Evolutionary conservation across 345 rosid genomes (phyloP).

Genomic region (Lenwebbia sp.): DNA sequence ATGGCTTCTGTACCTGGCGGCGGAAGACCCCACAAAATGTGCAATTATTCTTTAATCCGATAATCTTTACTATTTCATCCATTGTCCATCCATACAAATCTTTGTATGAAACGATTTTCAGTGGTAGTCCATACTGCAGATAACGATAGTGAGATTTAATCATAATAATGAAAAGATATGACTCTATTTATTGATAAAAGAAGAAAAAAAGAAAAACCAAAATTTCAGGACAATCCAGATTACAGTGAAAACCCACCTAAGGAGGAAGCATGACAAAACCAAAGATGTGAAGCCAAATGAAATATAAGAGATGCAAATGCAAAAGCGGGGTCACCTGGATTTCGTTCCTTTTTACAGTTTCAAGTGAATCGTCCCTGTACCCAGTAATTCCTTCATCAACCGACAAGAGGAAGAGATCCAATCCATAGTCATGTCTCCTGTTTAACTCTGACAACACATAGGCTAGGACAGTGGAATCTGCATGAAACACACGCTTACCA

Average conservation of each 20-base stretch:
- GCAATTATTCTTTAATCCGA: conserved; percentile 90
- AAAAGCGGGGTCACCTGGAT: conserved; percentile 34
- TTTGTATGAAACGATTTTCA: conserved; percentile 85
- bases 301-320: neutral
- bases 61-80: conserved; percentile 97
- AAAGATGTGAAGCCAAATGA: neutral
- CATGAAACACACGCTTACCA: neutral
- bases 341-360: conserved; percentile 91
- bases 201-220: neutral
- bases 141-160: neutral
- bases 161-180: neutral
- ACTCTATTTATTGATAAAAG: neutral
- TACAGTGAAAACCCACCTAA: neutral
- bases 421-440: conserved; percentile 51
- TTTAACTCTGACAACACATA: conserved; percentile 76
- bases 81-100: conserved; percentile 98
- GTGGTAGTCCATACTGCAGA: conserved; percentile 74
- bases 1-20: conserved; percentile 48
- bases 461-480: conserved; percentile 90
- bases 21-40: conserved; percentile 96
- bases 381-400: conserved; percentile 94
- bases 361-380: conserved; percentile 87
- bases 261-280: neutral
- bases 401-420: conserved; percentile 80
- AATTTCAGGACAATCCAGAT: neutral